Conservation (phyloP, 2,329 filamentous ascomycete species). For the Aspergillus pseudoterreus region DNA sequence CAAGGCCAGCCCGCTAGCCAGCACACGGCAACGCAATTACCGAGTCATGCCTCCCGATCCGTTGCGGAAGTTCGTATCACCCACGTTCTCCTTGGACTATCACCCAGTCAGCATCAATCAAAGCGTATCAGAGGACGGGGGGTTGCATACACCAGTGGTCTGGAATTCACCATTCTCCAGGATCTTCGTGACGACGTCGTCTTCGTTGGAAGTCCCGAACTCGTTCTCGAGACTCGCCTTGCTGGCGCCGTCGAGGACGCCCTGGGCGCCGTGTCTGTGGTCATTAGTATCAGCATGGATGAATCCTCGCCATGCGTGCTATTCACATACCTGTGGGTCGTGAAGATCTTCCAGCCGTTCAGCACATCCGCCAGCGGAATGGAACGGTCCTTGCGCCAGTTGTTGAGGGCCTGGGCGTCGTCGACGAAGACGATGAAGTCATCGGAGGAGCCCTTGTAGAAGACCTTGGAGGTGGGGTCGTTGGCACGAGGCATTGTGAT, state of each 20-base stretch:
- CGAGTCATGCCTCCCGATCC: not conserved
- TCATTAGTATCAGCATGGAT: not conserved
- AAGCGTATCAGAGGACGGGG: not conserved
- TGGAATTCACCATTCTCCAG: conserved; percentile 71
- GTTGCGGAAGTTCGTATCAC: conserved; percentile 23
- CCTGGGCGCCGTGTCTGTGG: conserved; percentile 75
- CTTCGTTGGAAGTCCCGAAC: conserved; percentile 76
- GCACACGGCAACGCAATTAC: conserved; percentile 2
- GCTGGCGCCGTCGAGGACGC: conserved; percentile 71
- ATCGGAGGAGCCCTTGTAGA: conserved; percentile 73
- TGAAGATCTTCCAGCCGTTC: conserved; percentile 82
- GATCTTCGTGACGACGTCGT: conserved; percentile 78
- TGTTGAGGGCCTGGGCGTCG: conserved; percentile 58
- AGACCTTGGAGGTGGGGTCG: conserved; percentile 68
- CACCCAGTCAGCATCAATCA: not conserved
- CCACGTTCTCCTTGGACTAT: conserved; percentile 30
- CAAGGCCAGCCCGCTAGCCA: not conserved
- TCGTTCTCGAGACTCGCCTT: conserved; percentile 74
- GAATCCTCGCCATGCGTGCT: not conserved
- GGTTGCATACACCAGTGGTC: conserved; percentile 51
- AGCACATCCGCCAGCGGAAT: conserved; percentile 81
- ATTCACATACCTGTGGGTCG: conserved; percentile 74
- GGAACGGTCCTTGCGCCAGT: conserved; percentile 78
- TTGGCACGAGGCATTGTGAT: conserved; percentile 66
- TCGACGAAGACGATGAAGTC: conserved; percentile 61